Evolutionary conservation across 2,329 filamentous ascomycete genomes (phyloP), one percentile per base, ranked within the genome.

Genomic region (Aureobasidium sp.): DNA sequence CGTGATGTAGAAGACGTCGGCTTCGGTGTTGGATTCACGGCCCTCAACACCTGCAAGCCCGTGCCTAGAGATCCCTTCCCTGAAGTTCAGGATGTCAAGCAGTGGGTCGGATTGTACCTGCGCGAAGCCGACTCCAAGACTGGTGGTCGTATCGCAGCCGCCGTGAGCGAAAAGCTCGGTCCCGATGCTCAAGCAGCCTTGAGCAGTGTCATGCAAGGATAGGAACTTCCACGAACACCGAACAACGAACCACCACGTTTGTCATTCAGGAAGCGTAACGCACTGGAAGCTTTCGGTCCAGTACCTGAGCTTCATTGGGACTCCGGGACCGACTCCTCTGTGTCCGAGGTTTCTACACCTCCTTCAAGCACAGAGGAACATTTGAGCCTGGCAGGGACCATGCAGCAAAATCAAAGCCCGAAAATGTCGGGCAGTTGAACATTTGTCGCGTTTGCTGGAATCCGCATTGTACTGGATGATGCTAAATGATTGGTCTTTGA

Each of bases 21-120:
- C 32, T 99, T 99, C 70, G 94, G 94, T 30, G 86, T 97, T 66
- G 93, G 91, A 10, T 99, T 96, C 76, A 97, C 94, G 0, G 87
- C 90, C 36, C 82, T 99, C 65, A 96, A 93, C 77, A 97, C 93
- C 0, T 94, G 93, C 78, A 90, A 88, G 73, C 86, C 86, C 62
- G 79, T 84, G 4, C 77, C 83, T 1, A 82, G 81, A 57, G 94
- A 97, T 72, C 88, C 92, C 25, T 97, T 91, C 79, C 88, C 92
- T 0, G 89, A 97, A 64, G 85, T 96, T 14, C 82, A 84, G 5
- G 87, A 91, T 60, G 89, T 91, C 59, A 88, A 88, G 72, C 74
- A 72, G 10, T 99, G 93, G 93, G 92, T 96, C 16, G 81, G 88
- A 61, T 78, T 82, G 65, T 91, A 90, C 72, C 78, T 97, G 70